Evolutionary conservation across 768 basidiomycete species (phyloP).

Genomic region (Amanita rimosa): DNA sequence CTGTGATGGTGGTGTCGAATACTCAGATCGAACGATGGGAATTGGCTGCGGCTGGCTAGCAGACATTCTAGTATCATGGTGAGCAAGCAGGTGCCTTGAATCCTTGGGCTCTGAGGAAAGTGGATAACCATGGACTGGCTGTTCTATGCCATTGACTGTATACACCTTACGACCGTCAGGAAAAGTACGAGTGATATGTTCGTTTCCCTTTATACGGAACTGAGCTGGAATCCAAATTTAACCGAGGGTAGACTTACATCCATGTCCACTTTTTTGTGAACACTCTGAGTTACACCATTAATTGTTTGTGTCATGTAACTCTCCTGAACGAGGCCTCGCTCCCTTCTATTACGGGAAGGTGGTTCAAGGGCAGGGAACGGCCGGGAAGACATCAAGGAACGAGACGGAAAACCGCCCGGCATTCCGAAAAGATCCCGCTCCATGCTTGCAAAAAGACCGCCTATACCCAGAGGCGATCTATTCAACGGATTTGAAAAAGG

Average conservation of each 20-base stretch:
- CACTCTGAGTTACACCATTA: conserved; percentile 60
- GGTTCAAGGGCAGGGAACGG: conserved; percentile 18
- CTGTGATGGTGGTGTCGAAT: conserved; percentile 17
- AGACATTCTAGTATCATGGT: conserved; percentile 10
- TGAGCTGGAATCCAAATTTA: neutral
- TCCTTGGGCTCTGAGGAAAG: conserved; percentile 10
- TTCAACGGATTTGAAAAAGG: conserved; percentile 15
- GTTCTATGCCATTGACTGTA: conserved; percentile 60
- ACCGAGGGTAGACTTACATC: conserved; percentile 30
- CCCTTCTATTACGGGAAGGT: conserved; percentile 17
- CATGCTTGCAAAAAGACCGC: conserved; percentile 19
- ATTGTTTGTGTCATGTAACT: conserved; percentile 44
- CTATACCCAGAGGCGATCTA: conserved; percentile 21
- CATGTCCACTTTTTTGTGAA: conserved; percentile 42
- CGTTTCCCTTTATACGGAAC: conserved; percentile 45
- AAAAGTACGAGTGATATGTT: conserved; percentile 54
- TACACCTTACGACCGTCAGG: conserved; percentile 57
- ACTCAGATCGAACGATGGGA: conserved; percentile 12
- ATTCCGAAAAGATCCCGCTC: conserved; percentile 21
- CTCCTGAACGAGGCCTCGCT: conserved; percentile 29
- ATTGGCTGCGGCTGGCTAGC: conserved; percentile 8
- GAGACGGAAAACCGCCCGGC: conserved; percentile 11
- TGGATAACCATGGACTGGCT: conserved; percentile 21
- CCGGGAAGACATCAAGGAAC: conserved; percentile 12
- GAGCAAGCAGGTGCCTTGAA: conserved; percentile 8